A percentile compares a stretch with the other conserved stretches of the same genome.
Evolutionary conservation across 345 rosid genomes (phyloP).

Genomic region (Isatis tinctoria): DNA sequence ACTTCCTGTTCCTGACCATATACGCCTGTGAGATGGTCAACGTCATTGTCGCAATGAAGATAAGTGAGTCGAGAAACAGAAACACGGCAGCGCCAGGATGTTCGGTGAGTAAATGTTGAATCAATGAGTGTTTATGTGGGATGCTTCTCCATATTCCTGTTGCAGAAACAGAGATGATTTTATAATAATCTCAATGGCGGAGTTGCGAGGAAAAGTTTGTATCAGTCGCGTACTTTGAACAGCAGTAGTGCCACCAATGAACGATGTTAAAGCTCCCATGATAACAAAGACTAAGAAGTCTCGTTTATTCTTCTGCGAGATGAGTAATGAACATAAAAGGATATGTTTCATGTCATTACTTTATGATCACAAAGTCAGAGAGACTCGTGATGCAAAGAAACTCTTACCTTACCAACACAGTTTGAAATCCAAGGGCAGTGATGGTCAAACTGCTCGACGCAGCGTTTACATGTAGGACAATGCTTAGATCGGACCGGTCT

Average conservation of each 20-base stretch:
- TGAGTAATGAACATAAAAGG: neutral
- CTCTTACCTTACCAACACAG: conserved; percentile 91
- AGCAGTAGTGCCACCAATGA: conserved; percentile 48
- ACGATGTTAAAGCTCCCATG: conserved; percentile 61
- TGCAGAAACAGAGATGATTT: conserved; percentile 21
- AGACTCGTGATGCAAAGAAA: neutral
- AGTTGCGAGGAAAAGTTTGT: neutral
- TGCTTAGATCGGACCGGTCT: conserved; percentile 97
- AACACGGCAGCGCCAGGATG: conserved; percentile 69
- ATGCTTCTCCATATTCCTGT: conserved; percentile 67
- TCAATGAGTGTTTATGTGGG: conserved; percentile 47
- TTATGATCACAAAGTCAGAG: neutral
- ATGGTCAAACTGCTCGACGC: conserved; percentile 95
- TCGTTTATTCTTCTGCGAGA: conserved; percentile 75
- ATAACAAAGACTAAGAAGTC: conserved; percentile 77
- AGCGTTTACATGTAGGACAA: conserved; percentile 80
- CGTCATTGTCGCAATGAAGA: conserved; percentile 55
- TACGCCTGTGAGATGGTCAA: conserved; percentile 61
- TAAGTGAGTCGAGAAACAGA: conserved; percentile 49
- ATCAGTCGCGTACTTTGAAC: conserved; percentile 63
- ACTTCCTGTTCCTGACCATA: conserved; percentile 50
- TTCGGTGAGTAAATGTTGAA: conserved; percentile 50
- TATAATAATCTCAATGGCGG: neutral
- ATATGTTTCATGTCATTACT: neutral
- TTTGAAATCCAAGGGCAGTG: conserved; percentile 99